Conservation (phyloP, 1,139 yeast species). For the Magnusiomyces suaveolens region DNA sequence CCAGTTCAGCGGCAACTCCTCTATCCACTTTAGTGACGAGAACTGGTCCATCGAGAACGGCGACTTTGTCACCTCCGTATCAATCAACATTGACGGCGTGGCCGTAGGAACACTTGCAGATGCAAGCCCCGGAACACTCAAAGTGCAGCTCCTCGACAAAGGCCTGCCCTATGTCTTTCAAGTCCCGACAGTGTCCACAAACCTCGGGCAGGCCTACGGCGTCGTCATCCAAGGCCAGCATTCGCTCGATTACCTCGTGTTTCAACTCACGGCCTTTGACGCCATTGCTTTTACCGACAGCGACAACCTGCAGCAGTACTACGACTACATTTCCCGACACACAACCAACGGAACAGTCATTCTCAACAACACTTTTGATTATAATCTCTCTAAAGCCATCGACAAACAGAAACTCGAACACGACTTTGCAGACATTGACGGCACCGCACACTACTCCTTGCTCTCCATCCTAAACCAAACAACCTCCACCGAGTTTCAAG, state of each 20-base stretch:
- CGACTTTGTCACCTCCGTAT: conserved; percentile 10
- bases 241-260: conserved; percentile 13
- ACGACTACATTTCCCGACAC: conserved; percentile 9
- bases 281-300: conserved; percentile 5
- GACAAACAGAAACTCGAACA: conserved; percentile 6
- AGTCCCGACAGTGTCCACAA: conserved; percentile 5
- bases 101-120: conserved; percentile 11
- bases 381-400: conserved; percentile 4
- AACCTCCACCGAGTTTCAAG: conserved; percentile 7
- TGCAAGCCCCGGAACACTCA: conserved; percentile 12
- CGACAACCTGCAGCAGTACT: conserved; percentile 9
- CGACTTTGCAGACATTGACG: conserved; percentile 8
- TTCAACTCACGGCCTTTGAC: conserved; percentile 9
- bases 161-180: conserved; percentile 10
- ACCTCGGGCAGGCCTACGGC: conserved; percentile 8
- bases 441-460: conserved; percentile 7
- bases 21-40: conserved; percentile 10
- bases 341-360: conserved; percentile 9
- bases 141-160: conserved; percentile 10
- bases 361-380: conserved; percentile 13
- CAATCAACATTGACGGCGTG: conserved; percentile 12
- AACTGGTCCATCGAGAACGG: conserved; percentile 11
- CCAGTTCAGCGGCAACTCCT: conserved; percentile 12
- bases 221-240: conserved; percentile 12
- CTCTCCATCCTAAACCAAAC: conserved; percentile 11